phyloP scores from a whole-genome alignment of 2,329 filamentous ascomycete species.

The Neonectria coccinea region DNA sequence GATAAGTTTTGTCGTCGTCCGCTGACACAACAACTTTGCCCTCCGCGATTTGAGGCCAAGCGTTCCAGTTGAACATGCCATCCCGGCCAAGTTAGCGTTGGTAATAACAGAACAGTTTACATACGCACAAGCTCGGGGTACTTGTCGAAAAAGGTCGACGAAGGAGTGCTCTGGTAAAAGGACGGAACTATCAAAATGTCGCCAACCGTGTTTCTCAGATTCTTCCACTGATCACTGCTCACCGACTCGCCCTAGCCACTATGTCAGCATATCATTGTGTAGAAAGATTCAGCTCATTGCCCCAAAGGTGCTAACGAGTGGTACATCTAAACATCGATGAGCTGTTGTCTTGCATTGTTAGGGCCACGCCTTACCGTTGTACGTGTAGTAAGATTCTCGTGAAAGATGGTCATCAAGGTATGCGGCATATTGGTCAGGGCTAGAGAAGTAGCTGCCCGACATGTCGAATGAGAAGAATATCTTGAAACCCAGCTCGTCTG shows the following conservation, averaged over 20 bases:
- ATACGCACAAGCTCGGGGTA: constrained; percentile 19
- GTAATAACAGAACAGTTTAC: not conserved
- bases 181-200: constrained; percentile 21
- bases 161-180: constrained; percentile 19
- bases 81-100: constrained; percentile 13
- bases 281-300: not conserved
- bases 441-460: constrained; percentile 15
- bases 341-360: not conserved
- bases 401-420: constrained; percentile 18
- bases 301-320: constrained; percentile 25
- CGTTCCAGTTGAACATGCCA: constrained; percentile 28
- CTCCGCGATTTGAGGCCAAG: constrained; percentile 16
- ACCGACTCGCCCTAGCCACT: constrained; percentile 15
- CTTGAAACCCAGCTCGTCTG: constrained; percentile 21
- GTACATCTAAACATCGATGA: not conserved
- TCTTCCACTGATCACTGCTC: constrained; percentile 14
- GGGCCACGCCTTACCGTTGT: not conserved
- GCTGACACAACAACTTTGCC: constrained; percentile 16
- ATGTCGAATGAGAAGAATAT: constrained; percentile 30
- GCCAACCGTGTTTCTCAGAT: constrained; percentile 14
- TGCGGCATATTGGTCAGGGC: constrained; percentile 14
- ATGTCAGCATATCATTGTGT: not conserved
- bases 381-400: constrained; percentile 20
- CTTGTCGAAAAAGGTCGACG: constrained; percentile 18
- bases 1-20: constrained; percentile 19